These are phyloP conservation scores for Cladorrhinum sp. DNA, from an alignment of 2,329 filamentous ascomycete genomes.

Conservation along the genomic window DNA sequence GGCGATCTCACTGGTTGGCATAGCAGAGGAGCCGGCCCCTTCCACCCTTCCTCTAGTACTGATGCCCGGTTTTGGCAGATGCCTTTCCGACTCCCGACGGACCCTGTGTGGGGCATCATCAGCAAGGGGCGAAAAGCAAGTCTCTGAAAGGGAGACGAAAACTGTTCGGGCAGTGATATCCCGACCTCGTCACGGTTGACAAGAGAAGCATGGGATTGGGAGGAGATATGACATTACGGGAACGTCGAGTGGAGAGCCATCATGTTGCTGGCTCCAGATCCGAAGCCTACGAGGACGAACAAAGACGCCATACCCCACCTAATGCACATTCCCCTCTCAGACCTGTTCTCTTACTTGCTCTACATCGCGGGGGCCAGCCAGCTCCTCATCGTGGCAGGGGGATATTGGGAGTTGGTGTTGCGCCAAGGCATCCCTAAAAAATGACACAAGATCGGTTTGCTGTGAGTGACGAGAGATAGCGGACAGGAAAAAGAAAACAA, in stretches of 20 bases:
- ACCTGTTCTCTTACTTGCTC: background rate
- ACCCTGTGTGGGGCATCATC: conserved; percentile 13
- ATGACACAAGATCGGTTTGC: background rate
- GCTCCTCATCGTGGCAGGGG: background rate
- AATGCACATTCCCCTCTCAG: background rate
- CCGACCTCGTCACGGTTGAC: conserved; percentile 22
- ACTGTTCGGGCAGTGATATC: conserved; percentile 24
- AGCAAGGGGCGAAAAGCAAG: conserved; percentile 5
- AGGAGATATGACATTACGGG: background rate
- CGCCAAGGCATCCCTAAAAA: background rate
- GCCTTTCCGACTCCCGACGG: background rate
- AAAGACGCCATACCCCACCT: conserved; percentile 8
- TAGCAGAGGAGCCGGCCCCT: background rate
- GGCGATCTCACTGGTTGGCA: background rate
- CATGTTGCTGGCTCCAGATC: conserved; percentile 3
- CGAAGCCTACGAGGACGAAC: background rate
- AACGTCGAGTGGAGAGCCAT: conserved; percentile 9
- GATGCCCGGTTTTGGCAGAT: background rate
- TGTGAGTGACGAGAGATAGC: conserved; percentile 1
- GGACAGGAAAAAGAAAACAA: background rate
- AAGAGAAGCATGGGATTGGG: background rate
- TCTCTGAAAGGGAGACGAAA: conserved; percentile 1
- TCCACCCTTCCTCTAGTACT: conserved; percentile 7
- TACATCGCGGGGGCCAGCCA: background rate
- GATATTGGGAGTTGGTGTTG: background rate